Base-by-base conservation (phyloP, 108 stramenopile species). In the Nitzschia sp. region DNA sequence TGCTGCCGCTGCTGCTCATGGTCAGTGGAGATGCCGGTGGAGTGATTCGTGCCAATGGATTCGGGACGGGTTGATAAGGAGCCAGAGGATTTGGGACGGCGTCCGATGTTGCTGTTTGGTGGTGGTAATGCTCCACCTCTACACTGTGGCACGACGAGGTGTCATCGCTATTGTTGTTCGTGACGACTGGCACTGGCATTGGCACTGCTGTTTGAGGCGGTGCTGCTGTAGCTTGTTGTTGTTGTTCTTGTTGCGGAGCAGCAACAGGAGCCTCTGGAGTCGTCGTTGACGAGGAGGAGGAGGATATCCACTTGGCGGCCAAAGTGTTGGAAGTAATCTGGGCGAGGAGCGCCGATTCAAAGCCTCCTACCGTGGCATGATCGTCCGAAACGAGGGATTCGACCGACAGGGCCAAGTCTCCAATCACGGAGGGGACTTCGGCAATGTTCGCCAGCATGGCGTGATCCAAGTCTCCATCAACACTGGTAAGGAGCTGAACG, bases 41-140 rank as follows among this genome's bases (percentile, higher is more conserved):
- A 22, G 72, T 73, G 72, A 73, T 59, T 36, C 62, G 63, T 47
- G 72, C 71, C 54, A 73, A 57, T 13, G 72, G 72, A 65, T 73
- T 73, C 22, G 72, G 72, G 0, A 73, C 72, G 16, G 65, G 71
- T 44, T 62, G 46, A 60, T 72, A 72, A 2, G 50, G 31, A 16
- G 59, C 58, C 22, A 72, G 28, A 17, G 71, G 71, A 29, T 72
- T 72, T 0, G 71, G 71, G 15, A 72, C 71, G 27, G 26, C n/a
- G 34, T 29, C 41, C 2, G 33, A 31, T 21, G 19, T 17, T 23
- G 5, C 25, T 25, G 17, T 17, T 34, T 15, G 53, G 19, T 17
- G 21, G 50, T 26, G 59, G 11, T 36, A 38, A 8, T 25, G 50
- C 25, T 63, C 29, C 25, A 36, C 25, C 34, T n/a, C n/a, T n/a